Evolutionary conservation across 495 filamentous ascomycete species (phyloP).

Genomic region (Bryoglossum gracile): DNA sequence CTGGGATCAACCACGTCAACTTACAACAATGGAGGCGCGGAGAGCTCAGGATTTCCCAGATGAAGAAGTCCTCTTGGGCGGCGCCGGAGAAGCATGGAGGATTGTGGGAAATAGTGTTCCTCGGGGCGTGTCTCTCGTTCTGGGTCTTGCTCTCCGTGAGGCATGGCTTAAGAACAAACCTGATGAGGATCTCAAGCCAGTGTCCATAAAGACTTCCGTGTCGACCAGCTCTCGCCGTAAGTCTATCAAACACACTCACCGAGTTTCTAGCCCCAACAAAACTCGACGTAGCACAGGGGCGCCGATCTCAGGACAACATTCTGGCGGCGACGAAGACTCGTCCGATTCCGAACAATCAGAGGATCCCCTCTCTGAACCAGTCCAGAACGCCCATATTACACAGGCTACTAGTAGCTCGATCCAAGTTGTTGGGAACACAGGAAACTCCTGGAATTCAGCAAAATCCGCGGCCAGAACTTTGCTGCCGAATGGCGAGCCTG

Average conservation of each 20-base stretch:
- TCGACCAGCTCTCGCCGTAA: too few species aligned
- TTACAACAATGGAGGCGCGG: conserved; percentile 55
- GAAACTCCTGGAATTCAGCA: too few species aligned
- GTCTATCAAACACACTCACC: too few species aligned
- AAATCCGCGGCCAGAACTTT: too few species aligned
- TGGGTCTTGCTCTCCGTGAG: conserved; percentile 53
- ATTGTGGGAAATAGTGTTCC: conserved; percentile 67
- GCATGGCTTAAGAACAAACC: conserved; percentile 34
- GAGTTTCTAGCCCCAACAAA: not conserved
- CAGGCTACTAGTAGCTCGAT: too few species aligned
- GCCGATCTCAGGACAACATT: too few species aligned
- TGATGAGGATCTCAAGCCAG: not conserved
- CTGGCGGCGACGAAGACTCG: too few species aligned
- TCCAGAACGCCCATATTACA: too few species aligned
- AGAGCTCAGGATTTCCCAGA: conserved; percentile 62
- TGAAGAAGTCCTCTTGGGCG: conserved; percentile 57
- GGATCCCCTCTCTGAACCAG: too few species aligned
- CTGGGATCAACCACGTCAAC: conserved; percentile 48
- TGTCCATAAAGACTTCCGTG: not conserved
- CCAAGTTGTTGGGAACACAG: too few species aligned
- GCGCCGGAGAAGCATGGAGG: conserved; percentile 42
- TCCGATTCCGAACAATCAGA: too few species aligned
- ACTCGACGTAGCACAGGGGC: not conserved
- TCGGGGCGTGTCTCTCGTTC: conserved; percentile 51
- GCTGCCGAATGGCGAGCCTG: too few species aligned